Percentiles rank a stretch among this genome's conserved stretches.
Conservation (phyloP, 2,329 filamentous ascomycete species). For the Cordyceps javanica region DNA sequence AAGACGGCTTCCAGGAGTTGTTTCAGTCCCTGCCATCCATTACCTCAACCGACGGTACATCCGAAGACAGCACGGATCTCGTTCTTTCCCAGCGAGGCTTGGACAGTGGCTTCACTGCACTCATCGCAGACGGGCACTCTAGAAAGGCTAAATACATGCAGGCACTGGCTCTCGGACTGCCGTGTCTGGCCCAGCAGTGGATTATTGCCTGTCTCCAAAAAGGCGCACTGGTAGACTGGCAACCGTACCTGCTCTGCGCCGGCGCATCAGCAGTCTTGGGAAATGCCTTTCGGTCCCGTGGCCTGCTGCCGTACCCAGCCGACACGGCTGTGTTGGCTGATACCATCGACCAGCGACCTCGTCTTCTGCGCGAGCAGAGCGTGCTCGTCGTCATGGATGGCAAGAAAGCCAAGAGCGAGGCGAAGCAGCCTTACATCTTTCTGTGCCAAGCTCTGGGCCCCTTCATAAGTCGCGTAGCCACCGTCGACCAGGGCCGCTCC, state of each 20-base stretch:
- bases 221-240: slow-evolving; percentile 62
- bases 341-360: slow-evolving; percentile 54
- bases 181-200: slow-evolving; percentile 81
- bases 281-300: slow-evolving; percentile 70
- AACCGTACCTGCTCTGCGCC: slow-evolving; percentile 76
- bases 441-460: slow-evolving; percentile 75
- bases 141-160: slow-evolving; percentile 91
- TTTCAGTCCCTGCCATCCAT: slow-evolving; percentile 50
- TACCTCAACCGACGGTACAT: slow-evolving; percentile 25
- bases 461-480: slow-evolving; percentile 58
- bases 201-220: slow-evolving; percentile 63
- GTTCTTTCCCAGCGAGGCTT: slow-evolving; percentile 50
- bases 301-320: slow-evolving; percentile 56
- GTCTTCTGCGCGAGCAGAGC: slow-evolving; percentile 56
- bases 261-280: slow-evolving; percentile 73
- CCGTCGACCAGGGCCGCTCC: slow-evolving; percentile 57
- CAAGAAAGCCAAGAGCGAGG: slow-evolving; percentile 53
- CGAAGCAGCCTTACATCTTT: slow-evolving; percentile 70
- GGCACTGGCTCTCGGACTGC: slow-evolving; percentile 81
- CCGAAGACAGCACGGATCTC: slow-evolving; percentile 22
- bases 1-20: slow-evolving; percentile 73
- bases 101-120: slow-evolving; percentile 67
- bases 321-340: slow-evolving; percentile 47
- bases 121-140: slow-evolving; percentile 81
- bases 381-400: slow-evolving; percentile 63